Conservation (phyloP, 2,329 filamentous ascomycete species). For the Exophiala viscosa region DNA sequence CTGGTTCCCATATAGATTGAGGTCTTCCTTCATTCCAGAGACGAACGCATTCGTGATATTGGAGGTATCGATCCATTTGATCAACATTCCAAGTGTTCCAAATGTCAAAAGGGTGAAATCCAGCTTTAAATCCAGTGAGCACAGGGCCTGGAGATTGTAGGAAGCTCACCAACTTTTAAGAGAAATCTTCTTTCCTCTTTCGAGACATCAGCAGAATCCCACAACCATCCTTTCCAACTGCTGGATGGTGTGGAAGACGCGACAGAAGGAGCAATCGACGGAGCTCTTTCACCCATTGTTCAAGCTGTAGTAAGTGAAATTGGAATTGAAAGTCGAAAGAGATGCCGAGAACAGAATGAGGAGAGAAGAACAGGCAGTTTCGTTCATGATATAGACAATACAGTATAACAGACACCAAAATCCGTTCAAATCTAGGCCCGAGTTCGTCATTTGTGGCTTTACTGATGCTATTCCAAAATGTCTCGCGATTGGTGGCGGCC, state of each 20-base stretch:
- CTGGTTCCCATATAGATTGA: conserved; percentile 51
- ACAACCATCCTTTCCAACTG: conserved; percentile 22
- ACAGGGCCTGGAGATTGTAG: too few species aligned
- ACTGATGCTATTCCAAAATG: not conserved
- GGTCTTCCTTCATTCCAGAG: conserved; percentile 52
- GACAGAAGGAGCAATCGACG: too few species aligned
- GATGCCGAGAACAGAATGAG: conserved; percentile 10
- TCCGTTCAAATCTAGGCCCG: not conserved
- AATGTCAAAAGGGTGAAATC: conserved; percentile 17
- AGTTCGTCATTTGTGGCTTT: not conserved
- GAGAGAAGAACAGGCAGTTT: not conserved
- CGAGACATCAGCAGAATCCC: conserved; percentile 18
- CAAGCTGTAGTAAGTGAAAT: not conserved
- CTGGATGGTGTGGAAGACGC: too few species aligned
- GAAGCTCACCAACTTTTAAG: conserved; percentile 9
- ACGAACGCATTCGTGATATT: conserved; percentile 44
- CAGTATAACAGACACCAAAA: not conserved
- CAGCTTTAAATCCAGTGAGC: conserved; percentile 2
- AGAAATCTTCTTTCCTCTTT: conserved; percentile 18
- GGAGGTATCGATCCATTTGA: conserved; percentile 23
- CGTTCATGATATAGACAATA: not conserved
- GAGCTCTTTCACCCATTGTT: conserved; percentile 13
- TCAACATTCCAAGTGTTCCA: conserved; percentile 21
- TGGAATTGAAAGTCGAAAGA: not conserved
- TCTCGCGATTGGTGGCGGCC: not conserved